A percentile compares a stretch with the other conserved stretches of the same genome.
Evolutionary conservation across 176 grass and related monocot species (phyloP).

Genomic region (Oryza punctata): DNA sequence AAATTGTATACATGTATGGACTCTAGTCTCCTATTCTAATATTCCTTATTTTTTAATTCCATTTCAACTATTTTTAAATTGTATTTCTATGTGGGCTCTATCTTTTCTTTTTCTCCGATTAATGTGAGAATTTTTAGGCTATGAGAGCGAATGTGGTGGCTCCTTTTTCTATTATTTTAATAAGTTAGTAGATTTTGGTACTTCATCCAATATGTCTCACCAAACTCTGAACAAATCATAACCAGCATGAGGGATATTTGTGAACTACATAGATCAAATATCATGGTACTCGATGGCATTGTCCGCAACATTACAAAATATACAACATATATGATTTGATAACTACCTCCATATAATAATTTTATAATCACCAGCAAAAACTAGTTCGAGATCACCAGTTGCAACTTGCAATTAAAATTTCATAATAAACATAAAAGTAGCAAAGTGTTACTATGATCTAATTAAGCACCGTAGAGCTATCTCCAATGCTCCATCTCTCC

Average conservation of each 20-base stretch:
- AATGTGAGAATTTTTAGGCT: no score
- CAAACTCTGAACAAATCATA: background rate
- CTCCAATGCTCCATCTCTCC: background rate
- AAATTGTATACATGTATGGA: no score
- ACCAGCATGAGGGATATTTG: background rate
- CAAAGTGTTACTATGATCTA: constrained; percentile 20
- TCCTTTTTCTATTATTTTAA: no score
- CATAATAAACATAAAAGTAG: background rate
- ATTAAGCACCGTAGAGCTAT: constrained; percentile 7
- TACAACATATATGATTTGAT: background rate
- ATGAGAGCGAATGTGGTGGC: no score
- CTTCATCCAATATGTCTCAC: background rate
- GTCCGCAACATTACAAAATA: background rate
- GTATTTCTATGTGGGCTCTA: no score
- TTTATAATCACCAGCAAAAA: background rate
- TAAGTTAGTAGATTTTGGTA: no score
- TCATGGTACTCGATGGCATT: background rate
- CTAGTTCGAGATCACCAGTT: background rate
- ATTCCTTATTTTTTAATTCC: no score
- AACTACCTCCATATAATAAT: background rate
- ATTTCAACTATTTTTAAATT: no score
- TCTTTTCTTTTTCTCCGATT: no score
- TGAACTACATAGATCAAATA: background rate
- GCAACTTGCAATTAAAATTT: background rate
- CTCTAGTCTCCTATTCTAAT: no score